Conservation (phyloP, 169 alveolate genomes). For the Cystoisospora suis region DNA sequence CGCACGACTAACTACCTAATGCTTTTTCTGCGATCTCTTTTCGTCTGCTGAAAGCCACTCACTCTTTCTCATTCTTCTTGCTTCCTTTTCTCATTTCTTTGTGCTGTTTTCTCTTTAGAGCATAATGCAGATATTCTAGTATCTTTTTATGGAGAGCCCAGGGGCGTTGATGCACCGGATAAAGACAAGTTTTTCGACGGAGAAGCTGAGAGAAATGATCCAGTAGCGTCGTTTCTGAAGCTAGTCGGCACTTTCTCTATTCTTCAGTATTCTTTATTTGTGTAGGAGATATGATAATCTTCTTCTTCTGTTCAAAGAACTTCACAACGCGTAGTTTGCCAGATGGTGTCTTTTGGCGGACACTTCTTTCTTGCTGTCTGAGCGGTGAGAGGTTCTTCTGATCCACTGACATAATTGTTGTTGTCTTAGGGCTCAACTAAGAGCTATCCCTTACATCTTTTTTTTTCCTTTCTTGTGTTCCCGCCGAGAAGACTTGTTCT, state of each 20-base stretch:
- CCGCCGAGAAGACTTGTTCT: too few relatives aligned
- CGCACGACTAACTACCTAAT: neutral
- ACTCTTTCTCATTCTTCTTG: neutral
- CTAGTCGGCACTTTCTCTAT: neutral
- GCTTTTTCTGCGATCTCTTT: neutral
- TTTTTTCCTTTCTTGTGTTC: too few relatives aligned
- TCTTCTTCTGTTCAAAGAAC: too few relatives aligned
- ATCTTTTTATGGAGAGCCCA: slow-evolving; percentile 15
- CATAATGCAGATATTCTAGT: slow-evolving; percentile 17
- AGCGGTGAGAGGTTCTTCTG: too few relatives aligned
- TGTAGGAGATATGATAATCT: too few relatives aligned
- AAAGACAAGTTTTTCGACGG: too few relatives aligned
- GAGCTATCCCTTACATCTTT: too few relatives aligned
- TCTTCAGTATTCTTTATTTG: neutral
- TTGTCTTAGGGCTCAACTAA: too few relatives aligned
- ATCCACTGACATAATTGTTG: too few relatives aligned
- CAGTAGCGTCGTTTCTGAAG: neutral
- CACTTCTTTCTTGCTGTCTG: too few relatives aligned
- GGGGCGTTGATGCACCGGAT: neutral
- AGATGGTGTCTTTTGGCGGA: too few relatives aligned
- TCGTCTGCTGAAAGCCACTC: neutral
- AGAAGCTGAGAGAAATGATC: neutral
- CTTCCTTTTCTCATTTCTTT: neutral
- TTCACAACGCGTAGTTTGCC: too few relatives aligned
- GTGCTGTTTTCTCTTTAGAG: neutral